Evolutionary conservation across 2,329 filamentous ascomycete genomes (phyloP).

Genomic region (Diatrype stigma): DNA sequence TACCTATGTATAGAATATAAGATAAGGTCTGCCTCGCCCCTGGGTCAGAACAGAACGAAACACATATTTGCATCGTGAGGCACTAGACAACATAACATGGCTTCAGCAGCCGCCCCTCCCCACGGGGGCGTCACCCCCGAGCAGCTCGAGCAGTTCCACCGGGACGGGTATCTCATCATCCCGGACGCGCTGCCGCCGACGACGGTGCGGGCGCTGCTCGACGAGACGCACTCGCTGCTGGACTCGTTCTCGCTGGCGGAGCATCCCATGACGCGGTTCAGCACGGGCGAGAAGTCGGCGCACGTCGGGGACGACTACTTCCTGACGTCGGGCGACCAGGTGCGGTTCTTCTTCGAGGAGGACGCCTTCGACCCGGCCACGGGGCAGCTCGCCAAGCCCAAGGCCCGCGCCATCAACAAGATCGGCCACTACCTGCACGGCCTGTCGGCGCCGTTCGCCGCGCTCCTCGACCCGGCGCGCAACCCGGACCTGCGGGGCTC

Average conservation of each 20-base stretch:
- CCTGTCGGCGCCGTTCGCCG: slow-evolving; percentile 62
- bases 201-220: slow-evolving; percentile 65
- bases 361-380: slow-evolving; percentile 68
- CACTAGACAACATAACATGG: slow-evolving; percentile 6
- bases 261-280: slow-evolving; percentile 93
- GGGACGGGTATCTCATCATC: slow-evolving; percentile 87
- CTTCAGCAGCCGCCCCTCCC: slow-evolving; percentile 8
- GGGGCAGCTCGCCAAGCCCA: slow-evolving; percentile 70
- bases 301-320: slow-evolving; percentile 97
- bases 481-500: slow-evolving; percentile 36
- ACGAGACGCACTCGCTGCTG: slow-evolving; percentile 72
- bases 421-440: slow-evolving; percentile 75
- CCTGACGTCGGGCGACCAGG: slow-evolving; percentile 80
- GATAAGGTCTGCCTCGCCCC: no score
- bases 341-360: slow-evolving; percentile 97
- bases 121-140: slow-evolving; percentile 60
- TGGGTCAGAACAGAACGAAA: no score
- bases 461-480: slow-evolving; percentile 44
- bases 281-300: slow-evolving; percentile 68
- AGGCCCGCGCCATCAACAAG: slow-evolving; percentile 83
- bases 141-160: slow-evolving; percentile 69
- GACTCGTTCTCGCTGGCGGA: slow-evolving; percentile 70
- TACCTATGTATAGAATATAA: no score
- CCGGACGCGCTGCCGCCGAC: slow-evolving; percentile 66
- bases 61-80: background rate